These are phyloP conservation scores for Podaxis sp. DNA, from an alignment of 768 basidiomycete species.

Conservation along the genomic window DNA sequence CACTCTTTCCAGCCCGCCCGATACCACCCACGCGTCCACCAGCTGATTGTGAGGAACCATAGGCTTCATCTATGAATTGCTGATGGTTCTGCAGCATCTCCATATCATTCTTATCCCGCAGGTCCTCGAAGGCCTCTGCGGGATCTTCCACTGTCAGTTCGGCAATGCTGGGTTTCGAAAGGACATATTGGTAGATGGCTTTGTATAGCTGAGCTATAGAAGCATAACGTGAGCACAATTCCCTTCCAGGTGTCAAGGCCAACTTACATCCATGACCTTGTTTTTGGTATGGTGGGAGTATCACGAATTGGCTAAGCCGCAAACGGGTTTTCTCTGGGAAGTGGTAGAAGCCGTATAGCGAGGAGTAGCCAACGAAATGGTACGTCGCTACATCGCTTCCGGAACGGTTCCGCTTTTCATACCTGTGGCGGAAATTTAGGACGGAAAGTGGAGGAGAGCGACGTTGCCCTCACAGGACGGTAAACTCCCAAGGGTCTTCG, in stretches of 20 bases:
- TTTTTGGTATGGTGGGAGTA: conserved; percentile 86
- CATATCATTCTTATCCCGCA: conserved; percentile 91
- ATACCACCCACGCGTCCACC: conserved; percentile 50
- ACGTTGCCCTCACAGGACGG: conserved; percentile 64
- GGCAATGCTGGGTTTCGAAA: conserved; percentile 66
- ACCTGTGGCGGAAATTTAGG: conserved; percentile 43
- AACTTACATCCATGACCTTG: conserved; percentile 87
- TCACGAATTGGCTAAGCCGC: conserved; percentile 93
- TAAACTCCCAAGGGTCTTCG: conserved; percentile 94
- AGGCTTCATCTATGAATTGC: conserved; percentile 72
- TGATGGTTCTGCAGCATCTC: conserved; percentile 66
- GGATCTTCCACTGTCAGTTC: conserved; percentile 98
- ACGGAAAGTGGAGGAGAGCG: background rate
- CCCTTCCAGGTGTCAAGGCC: background rate
- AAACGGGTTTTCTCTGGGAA: conserved; percentile 90
- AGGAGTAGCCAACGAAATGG: conserved; percentile 94
- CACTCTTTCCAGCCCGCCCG: conserved; percentile 42
- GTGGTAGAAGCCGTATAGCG: conserved; percentile 93
- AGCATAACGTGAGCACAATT: background rate
- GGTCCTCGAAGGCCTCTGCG: conserved; percentile 95
- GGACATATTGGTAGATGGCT: conserved; percentile 77
- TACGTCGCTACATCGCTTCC: conserved; percentile 58
- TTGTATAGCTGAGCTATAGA: conserved; percentile 79
- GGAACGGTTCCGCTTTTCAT: conserved; percentile 75
- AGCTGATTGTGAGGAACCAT: conserved; percentile 44